phyloP scores from a whole-genome alignment of 495 filamentous ascomycete genomes.

The Friedmanniomyces simplex region DNA sequence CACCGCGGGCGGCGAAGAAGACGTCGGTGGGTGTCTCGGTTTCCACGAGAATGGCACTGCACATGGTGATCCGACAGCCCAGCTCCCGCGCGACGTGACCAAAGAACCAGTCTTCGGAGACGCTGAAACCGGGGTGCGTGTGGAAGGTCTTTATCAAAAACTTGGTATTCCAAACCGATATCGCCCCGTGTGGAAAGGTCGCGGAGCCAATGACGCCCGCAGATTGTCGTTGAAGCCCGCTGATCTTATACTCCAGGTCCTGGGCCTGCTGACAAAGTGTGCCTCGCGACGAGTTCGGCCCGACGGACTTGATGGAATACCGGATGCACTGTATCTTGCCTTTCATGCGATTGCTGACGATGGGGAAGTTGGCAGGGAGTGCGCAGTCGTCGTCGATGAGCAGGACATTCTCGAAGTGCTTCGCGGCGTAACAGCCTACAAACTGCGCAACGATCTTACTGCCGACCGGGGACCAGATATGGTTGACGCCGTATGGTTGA shows the following conservation, averaged over 20 bases:
- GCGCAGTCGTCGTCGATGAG: constrained; percentile 42
- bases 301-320: constrained; percentile 38
- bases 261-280: constrained; percentile 38
- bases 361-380: constrained; percentile 36
- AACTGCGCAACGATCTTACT: constrained; percentile 40
- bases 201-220: constrained; percentile 35
- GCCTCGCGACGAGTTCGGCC: constrained; percentile 26
- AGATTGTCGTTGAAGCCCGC: constrained; percentile 35
- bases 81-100: constrained; percentile 37
- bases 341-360: constrained; percentile 35
- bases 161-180: constrained; percentile 37
- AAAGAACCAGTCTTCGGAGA: constrained; percentile 41
- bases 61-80: constrained; percentile 41
- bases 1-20: constrained; percentile 31
- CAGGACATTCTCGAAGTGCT: constrained; percentile 35
- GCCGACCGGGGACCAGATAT: constrained; percentile 29
- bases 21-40: constrained; percentile 37
- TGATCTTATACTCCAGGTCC: constrained; percentile 38
- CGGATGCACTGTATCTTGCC: constrained; percentile 34
- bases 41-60: constrained; percentile 40
- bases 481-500: constrained; percentile 17
- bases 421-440: constrained; percentile 37
- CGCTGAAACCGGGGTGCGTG: constrained; percentile 37
- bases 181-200: constrained; percentile 38
- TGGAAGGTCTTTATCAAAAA: constrained; percentile 36